phyloP scores from a whole-genome alignment of 345 rosid species.

The Eucalyptus virginea region DNA sequence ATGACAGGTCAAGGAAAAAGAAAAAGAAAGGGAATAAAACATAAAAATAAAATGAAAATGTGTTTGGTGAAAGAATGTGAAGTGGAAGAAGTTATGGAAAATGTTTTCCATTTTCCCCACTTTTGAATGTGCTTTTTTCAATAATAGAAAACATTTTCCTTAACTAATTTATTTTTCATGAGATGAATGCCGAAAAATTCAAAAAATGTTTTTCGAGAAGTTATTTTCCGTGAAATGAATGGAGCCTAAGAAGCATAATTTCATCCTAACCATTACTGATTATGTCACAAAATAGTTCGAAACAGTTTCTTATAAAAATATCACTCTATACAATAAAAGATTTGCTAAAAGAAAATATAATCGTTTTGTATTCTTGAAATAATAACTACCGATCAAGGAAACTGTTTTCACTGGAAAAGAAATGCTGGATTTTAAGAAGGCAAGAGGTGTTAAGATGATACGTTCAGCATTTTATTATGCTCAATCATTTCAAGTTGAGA shows the following conservation, averaged over 20 bases:
- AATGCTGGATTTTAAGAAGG: not conserved
- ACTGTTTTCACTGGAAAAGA: not conserved
- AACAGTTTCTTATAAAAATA: not conserved
- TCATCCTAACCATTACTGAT: not conserved
- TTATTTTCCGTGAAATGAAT: too few relatives aligned
- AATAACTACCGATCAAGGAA: not conserved
- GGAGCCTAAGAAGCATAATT: not conserved
- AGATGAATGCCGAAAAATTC: too few relatives aligned
- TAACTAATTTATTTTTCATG: too few relatives aligned
- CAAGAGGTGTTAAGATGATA: not conserved
- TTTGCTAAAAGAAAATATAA: not conserved
- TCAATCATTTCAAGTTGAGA: not conserved
- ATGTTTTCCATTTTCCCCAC: too few relatives aligned
- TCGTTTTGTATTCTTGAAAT: not conserved
- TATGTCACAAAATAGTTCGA: not conserved
- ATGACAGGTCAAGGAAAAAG: too few relatives aligned
- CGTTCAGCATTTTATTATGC: not conserved
- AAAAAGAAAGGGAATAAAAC: too few relatives aligned
- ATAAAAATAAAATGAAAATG: too few relatives aligned
- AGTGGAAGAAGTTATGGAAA: too few relatives aligned
- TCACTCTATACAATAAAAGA: not conserved
- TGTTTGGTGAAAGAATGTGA: too few relatives aligned
- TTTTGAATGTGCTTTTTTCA: too few relatives aligned
- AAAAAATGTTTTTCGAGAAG: too few relatives aligned
- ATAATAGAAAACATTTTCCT: too few relatives aligned